A percentile compares a stretch with the other conserved stretches of the same genome.
Evolutionary conservation across 192 early-diverging fungal genomes (phyloP).

Genomic region (Endogone sp.): DNA sequence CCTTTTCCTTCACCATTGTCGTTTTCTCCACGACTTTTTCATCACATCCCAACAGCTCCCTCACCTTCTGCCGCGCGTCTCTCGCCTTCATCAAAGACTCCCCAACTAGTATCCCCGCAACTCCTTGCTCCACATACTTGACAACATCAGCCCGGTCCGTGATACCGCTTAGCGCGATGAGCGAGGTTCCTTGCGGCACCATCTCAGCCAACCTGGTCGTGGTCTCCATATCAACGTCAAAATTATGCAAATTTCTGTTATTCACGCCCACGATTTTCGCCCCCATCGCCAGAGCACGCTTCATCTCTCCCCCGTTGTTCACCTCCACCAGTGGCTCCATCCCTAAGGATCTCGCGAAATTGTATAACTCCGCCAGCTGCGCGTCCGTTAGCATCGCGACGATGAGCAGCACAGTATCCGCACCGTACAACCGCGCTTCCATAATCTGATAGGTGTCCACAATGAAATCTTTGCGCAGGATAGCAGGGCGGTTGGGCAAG

Average conservation of each 20-base stretch:
- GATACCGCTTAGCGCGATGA: slow-evolving; percentile 94
- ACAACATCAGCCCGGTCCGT: slow-evolving; percentile 76
- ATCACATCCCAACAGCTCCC: slow-evolving; percentile 51
- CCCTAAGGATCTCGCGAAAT: slow-evolving; percentile 69
- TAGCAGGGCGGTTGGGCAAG: slow-evolving; percentile 75
- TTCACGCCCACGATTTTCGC: slow-evolving; percentile 95
- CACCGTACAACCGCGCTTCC: slow-evolving; percentile 93
- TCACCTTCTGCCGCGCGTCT: slow-evolving; percentile 74
- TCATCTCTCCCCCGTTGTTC: slow-evolving; percentile 88
- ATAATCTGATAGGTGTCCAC: slow-evolving; percentile 94
- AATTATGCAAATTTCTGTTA: slow-evolving; percentile 96
- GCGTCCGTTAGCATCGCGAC: slow-evolving; percentile 85
- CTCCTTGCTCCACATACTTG: slow-evolving; percentile 71
- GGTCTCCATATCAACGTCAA: slow-evolving; percentile 89
- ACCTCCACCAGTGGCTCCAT: slow-evolving; percentile 99
- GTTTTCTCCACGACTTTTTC: slow-evolving; percentile 2
- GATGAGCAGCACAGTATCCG: slow-evolving; percentile 94
- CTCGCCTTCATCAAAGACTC: slow-evolving; percentile 89
- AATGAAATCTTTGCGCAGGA: slow-evolving; percentile 97
- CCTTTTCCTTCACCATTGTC: no score
- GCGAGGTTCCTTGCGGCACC: slow-evolving; percentile 68
- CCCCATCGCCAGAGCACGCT: slow-evolving; percentile 72
- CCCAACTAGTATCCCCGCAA: slow-evolving; percentile 84
- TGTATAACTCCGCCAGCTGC: slow-evolving; percentile 64
- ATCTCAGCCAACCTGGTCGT: slow-evolving; percentile 74